These are phyloP conservation scores for Aureoboletus auriporus DNA, from an alignment of 768 basidiomycete genomes.

Conservation along the genomic window DNA sequence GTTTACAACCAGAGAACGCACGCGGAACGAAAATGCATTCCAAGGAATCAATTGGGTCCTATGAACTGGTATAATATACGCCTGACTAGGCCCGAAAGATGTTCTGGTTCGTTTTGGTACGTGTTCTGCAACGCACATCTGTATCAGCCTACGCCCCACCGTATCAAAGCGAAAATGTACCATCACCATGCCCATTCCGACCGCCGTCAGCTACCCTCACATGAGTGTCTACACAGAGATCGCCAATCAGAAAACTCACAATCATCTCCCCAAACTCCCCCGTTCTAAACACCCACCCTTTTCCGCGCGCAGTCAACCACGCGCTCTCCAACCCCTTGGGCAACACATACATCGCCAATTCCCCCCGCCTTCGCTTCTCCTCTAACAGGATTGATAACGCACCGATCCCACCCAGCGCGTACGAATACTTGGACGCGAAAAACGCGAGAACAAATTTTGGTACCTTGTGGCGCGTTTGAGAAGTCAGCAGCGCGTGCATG, in stretches of 20 bases:
- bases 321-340: conserved; percentile 88
- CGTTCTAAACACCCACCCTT: conserved; percentile 69
- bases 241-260: conserved; percentile 36
- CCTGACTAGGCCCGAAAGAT: conserved; percentile 77
- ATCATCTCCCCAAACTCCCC: conserved; percentile 67
- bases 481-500: conserved; percentile 46
- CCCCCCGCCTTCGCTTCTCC: conserved; percentile 78
- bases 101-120: conserved; percentile 63
- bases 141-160: conserved; percentile 4
- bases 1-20: too few relatives aligned
- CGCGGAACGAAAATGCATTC: too few relatives aligned
- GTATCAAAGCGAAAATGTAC: conserved; percentile 31
- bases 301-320: conserved; percentile 78
- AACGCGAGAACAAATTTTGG: conserved; percentile 49
- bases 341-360: conserved; percentile 88
- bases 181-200: conserved; percentile 93
- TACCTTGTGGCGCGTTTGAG: conserved; percentile 31
- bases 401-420: conserved; percentile 68
- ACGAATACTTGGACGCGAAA: conserved; percentile 65
- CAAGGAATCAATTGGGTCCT: conserved; percentile 68
- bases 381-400: conserved; percentile 84
- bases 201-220: conserved; percentile 47
- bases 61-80: conserved; percentile 85
- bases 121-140: too few relatives aligned
- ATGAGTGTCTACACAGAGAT: not conserved